Conservation (phyloP, 129 eudicot species). For the Tagetes erecta region DNA sequence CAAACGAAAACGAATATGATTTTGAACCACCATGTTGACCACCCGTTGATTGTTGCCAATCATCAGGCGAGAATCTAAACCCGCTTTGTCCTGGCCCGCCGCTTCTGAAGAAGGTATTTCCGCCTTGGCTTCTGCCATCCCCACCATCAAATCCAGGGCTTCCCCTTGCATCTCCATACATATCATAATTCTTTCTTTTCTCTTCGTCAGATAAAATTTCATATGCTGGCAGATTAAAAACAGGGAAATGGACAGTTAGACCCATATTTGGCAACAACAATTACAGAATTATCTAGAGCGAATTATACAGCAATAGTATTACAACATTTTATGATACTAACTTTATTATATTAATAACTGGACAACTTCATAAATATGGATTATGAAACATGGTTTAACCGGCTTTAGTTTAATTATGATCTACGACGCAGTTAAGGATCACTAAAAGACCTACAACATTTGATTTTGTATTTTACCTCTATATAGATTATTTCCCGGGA, state of each 20-base stretch:
- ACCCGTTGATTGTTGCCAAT: conserved; percentile 84
- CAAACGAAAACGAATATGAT: conserved; percentile 90
- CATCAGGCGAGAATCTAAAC: conserved; percentile 69
- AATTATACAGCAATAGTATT: background rate
- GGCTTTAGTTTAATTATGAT: background rate
- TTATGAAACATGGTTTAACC: background rate
- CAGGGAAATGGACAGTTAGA: background rate
- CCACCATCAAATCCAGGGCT: conserved; percentile 73
- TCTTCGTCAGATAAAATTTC: conserved; percentile 89
- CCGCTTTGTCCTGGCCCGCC: conserved; percentile 89
- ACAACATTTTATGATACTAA: background rate
- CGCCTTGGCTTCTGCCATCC: conserved; percentile 48
- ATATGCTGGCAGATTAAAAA: conserved; percentile 56
- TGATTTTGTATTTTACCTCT: background rate
- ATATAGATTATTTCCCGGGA: background rate
- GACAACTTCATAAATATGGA: background rate
- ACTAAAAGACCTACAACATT: background rate
- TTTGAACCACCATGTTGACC: conserved; percentile 63
- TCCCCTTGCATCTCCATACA: conserved; percentile 82
- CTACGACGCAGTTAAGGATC: background rate
- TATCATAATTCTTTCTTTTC: conserved; percentile 88
- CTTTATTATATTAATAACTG: too few relatives aligned
- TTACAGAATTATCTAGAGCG: background rate
- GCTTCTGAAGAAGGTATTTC: conserved; percentile 59
- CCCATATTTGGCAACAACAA: background rate